These are phyloP conservation scores for Hyaloscypha finlandica DNA, from an alignment of 495 filamentous ascomycete genomes.

Conservation along the genomic window DNA sequence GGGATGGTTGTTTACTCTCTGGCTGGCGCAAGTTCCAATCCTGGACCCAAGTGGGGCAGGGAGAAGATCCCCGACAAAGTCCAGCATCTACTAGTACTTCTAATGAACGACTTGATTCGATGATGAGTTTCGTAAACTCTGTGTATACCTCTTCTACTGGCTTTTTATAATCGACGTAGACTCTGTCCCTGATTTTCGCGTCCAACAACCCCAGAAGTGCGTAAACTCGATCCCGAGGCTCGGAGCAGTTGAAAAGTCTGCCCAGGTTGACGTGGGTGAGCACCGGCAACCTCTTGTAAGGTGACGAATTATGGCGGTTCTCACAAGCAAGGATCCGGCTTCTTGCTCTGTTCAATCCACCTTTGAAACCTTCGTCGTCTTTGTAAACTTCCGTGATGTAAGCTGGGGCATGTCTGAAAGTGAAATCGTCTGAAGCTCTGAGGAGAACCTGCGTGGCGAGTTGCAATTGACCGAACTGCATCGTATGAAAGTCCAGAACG, in stretches of 20 bases:
- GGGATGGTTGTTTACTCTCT: neutral
- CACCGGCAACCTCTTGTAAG: constrained; percentile 2
- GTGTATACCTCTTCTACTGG: constrained; percentile 5
- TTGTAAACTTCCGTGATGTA: neutral
- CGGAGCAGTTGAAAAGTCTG: constrained; percentile 9
- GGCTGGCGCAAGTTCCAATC: neutral
- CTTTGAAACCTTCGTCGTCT: neutral
- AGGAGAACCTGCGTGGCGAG: neutral
- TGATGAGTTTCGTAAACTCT: neutral
- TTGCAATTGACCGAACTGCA: neutral
- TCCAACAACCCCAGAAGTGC: constrained; percentile 17
- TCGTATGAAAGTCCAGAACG: neutral
- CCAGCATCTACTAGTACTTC: neutral
- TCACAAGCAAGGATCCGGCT: neutral
- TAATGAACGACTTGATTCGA: neutral
- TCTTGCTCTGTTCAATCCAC: neutral
- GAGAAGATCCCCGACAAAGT: neutral
- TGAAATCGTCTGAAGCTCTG: neutral
- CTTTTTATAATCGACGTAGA: constrained; percentile 15
- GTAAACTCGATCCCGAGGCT: constrained; percentile 29
- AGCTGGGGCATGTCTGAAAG: neutral
- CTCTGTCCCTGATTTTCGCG: neutral
- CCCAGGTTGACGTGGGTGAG: neutral
- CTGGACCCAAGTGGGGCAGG: constrained; percentile 18
- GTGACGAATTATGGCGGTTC: neutral